phyloP scores from a whole-genome alignment of 2,329 filamentous ascomycete genomes.

The Scytalidium sp. region DNA sequence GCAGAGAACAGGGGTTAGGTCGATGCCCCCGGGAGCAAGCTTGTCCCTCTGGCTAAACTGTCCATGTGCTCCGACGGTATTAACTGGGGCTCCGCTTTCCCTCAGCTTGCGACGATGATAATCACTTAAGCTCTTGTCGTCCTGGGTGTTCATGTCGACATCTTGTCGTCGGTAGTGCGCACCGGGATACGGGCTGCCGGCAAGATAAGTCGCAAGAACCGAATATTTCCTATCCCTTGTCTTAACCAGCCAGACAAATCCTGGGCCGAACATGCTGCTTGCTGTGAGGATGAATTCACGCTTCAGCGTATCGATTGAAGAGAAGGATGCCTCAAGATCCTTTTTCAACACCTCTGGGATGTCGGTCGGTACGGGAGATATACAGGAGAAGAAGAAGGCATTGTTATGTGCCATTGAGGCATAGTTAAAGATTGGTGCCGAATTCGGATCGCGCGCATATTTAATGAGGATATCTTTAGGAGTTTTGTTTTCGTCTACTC shows the following conservation, averaged over 20 bases:
- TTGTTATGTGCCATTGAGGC: constrained; percentile 97
- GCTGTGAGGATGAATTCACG: constrained; percentile 79
- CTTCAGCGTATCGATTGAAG: constrained; percentile 77
- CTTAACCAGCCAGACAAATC: constrained; percentile 91
- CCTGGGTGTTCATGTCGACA: constrained; percentile 68
- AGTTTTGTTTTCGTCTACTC: constrained; percentile 13
- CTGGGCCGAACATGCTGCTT: constrained; percentile 90
- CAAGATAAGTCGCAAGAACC: constrained; percentile 85
- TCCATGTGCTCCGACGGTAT: constrained; percentile 28
- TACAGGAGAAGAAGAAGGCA: constrained; percentile 71
- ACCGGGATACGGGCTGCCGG: constrained; percentile 81
- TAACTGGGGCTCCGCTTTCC: constrained; percentile 28
- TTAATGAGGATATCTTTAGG: constrained; percentile 68
- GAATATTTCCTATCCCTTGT: constrained; percentile 46
- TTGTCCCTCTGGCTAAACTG: constrained; percentile 26
- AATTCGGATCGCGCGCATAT: constrained; percentile 73
- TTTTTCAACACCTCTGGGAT: constrained; percentile 55
- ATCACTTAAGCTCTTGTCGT: constrained; percentile 27
- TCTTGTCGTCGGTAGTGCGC: constrained; percentile 73
- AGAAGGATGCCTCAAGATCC: constrained; percentile 69
- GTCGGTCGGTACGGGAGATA: constrained; percentile 40
- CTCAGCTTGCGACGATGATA: constrained; percentile 36
- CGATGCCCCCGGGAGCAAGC: constrained; percentile 62
- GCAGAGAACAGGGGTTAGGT: constrained; percentile 76
- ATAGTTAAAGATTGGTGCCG: constrained; percentile 86